Evolutionary conservation across 441 rosid genomes (phyloP).

Genomic region (Pelargonium fulgidum): DNA sequence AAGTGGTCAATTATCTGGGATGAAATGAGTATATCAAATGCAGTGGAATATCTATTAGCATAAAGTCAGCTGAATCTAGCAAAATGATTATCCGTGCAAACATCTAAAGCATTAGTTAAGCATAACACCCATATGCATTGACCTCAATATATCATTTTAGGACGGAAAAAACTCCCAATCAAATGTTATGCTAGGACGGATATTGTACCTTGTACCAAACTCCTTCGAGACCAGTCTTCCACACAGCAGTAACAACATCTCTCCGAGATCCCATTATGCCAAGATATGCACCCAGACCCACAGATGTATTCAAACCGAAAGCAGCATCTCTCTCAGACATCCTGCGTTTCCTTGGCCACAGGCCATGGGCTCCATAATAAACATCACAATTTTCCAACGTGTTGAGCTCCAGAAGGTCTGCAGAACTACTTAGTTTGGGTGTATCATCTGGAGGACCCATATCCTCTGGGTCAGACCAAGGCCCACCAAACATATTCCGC

Average conservation of each 20-base stretch:
- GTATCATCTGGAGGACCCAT: conserved; percentile 43
- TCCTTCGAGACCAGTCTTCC: conserved; percentile 97
- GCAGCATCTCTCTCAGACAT: conserved; percentile 99
- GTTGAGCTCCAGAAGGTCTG: conserved; percentile 37
- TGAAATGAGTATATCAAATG: no score
- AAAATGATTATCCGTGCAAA: no score
- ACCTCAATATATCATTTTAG: no score
- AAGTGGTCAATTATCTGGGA: no score
- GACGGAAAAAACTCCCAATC: neutral
- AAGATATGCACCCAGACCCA: conserved; percentile 91
- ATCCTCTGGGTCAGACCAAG: conserved; percentile 87
- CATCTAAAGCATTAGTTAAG: no score
- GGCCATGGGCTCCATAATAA: conserved; percentile 56
- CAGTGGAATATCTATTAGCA: no score
- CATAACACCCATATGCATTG: no score
- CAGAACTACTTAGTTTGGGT: conserved; percentile 34
- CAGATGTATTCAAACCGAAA: conserved; percentile 88
- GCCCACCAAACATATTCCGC: conserved; percentile 95
- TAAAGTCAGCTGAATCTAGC: no score
- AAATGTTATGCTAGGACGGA: neutral
- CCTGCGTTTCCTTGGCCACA: conserved; percentile 97
- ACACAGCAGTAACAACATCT: conserved; percentile 88
- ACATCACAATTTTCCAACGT: conserved; percentile 43
- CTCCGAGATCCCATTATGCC: conserved; percentile 99
- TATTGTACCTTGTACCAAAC: conserved; percentile 84